Evolutionary conservation across 352 stramenopile species (phyloP), one percentile per base, ranked within the genome.

Genomic region (Phytopythium helicoides): DNA sequence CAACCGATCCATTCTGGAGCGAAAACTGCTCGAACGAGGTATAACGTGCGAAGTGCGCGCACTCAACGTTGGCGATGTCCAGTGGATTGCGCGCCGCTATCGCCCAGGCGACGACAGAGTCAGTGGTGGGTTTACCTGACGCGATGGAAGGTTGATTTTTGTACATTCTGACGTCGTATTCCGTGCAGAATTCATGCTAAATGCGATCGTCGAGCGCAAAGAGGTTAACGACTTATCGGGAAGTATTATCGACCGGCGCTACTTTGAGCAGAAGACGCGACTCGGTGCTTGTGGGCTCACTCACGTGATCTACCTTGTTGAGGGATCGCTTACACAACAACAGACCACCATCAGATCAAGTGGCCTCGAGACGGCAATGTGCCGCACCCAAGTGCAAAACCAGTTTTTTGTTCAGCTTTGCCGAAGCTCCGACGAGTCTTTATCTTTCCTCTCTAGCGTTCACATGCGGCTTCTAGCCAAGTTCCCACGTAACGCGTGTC

Each of bases 201-300:
- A 92, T 49, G 80, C 86, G 23, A 88, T 94, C 21, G 80, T 94
- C 1, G 85, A 94, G 56, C 76, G 85, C 19, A 94, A 94, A 41
- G 81, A 89, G 66, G 78, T 92, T 14, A 54, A 73, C 16, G 85
- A 94, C 52, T 50, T 94, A 11, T 89, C 81, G 11, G 76, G 78
- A 0, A 94, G 85, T 64, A 94, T 94, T 38, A 80, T 94, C 34
- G 85, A 94, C 52, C 76, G 78, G 23, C 76, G 74, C 15, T 94
- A 90, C 56, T 75, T 72, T 19, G 85, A 94, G 47, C 85, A 94
- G 48, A 94, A 94, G 59, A 68, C 60, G 4, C 81, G 85, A 6
- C 60, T 94, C 1, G 52, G 71, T 6, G 71, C 75, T 8, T 86
- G 73, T 33, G 85, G 85, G 0, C 58, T 92, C 45, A 82, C 81